phyloP scores from a whole-genome alignment of 1,284 basidiomycete species.

The Pseudozyma tsukubaensis region DNA sequence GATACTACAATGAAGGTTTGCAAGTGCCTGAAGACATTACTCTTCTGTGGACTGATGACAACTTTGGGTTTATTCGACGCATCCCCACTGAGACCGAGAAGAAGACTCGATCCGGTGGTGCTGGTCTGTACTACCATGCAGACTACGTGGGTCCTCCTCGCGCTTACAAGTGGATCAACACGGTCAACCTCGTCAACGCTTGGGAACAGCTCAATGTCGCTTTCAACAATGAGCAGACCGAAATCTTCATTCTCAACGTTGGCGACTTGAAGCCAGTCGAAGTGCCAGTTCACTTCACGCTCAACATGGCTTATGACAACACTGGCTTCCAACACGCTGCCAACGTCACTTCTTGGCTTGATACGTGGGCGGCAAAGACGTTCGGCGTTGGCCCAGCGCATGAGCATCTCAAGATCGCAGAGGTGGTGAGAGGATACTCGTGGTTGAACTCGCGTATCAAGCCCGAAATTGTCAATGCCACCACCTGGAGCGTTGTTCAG shows the following conservation, averaged over 20 bases:
- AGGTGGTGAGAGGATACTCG: slow-evolving; percentile 75
- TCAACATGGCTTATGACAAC: slow-evolving; percentile 76
- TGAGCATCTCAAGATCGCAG: slow-evolving; percentile 69
- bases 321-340: slow-evolving; percentile 47
- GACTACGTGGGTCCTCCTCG: slow-evolving; percentile 68
- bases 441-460: slow-evolving; percentile 76
- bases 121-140: slow-evolving; percentile 78
- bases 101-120: slow-evolving; percentile 74
- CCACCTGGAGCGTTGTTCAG: slow-evolving; percentile 76
- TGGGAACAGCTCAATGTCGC: slow-evolving; percentile 51
- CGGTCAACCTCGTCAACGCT: slow-evolving; percentile 52
- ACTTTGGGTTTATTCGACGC: slow-evolving; percentile 67
- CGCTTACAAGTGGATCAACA: slow-evolving; percentile 70
- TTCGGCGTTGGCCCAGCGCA: slow-evolving; percentile 72
- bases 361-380: slow-evolving; percentile 76
- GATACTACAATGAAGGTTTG: slow-evolving; percentile 76
- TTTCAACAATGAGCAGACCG: slow-evolving; percentile 53
- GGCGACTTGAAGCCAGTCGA: slow-evolving; percentile 81
- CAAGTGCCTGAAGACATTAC: slow-evolving; percentile 58
- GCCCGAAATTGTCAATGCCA: slow-evolving; percentile 76
- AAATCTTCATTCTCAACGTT: slow-evolving; percentile 70
- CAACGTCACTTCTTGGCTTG: slow-evolving; percentile 73
- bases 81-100: slow-evolving; percentile 72
- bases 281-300: slow-evolving; percentile 76
- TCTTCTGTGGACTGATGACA: slow-evolving; percentile 71